These are phyloP conservation scores for Adansonia gregorii DNA, from an alignment of 441 rosid genomes.

Conservation along the genomic window DNA sequence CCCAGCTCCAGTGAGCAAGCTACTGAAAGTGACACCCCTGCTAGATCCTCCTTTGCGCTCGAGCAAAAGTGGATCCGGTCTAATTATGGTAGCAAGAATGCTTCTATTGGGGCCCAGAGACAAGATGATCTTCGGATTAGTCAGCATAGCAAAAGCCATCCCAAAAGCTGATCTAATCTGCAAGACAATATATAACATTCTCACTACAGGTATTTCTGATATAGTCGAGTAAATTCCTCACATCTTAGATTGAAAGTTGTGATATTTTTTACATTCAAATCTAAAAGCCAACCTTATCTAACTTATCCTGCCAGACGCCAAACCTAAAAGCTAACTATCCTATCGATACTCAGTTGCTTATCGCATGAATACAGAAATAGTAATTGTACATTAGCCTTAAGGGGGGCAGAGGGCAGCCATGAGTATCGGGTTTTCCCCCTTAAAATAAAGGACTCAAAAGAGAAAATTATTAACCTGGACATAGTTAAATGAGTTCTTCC, in stretches of 20 bases:
- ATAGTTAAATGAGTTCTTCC: slow-evolving; percentile 89
- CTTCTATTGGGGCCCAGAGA: slow-evolving; percentile 72
- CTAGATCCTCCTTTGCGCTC: slow-evolving; percentile 79
- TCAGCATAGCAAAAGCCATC: slow-evolving; percentile 76
- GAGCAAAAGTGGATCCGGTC: slow-evolving; percentile 66
- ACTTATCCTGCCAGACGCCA: not conserved
- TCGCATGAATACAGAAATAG: not conserved
- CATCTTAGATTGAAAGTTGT: not conserved
- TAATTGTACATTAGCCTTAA: not conserved
- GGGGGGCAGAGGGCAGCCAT: not conserved
- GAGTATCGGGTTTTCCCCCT: not conserved
- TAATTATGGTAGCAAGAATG: slow-evolving; percentile 91
- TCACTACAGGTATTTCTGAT: not conserved
- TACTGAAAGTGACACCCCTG: slow-evolving; percentile 66
- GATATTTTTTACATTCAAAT: not conserved
- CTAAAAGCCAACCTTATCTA: slow-evolving; percentile 4
- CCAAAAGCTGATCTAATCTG: slow-evolving; percentile 90
- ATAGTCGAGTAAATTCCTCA: not conserved
- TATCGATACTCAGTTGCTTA: not conserved
- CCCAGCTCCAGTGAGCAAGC: slow-evolving; percentile 88
- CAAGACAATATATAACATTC: slow-evolving; percentile 21
- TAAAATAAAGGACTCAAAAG: not conserved
- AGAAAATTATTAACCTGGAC: slow-evolving; percentile 58
- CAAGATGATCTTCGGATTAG: slow-evolving; percentile 63
- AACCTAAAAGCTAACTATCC: not conserved